phyloP scores from a whole-genome alignment of 352 stramenopile genomes.

The Albugo candida region DNA sequence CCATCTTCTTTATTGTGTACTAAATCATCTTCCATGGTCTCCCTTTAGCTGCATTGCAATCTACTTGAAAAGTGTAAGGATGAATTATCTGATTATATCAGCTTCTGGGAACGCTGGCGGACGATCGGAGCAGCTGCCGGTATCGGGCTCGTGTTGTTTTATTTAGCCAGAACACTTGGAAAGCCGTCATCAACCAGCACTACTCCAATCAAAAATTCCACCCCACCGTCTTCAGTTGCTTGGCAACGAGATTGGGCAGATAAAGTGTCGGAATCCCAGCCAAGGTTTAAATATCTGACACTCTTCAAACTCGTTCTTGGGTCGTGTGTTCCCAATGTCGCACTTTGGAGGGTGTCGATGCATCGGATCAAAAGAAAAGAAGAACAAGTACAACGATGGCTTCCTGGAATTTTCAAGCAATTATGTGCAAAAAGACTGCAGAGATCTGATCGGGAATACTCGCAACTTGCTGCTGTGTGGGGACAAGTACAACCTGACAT shows the following conservation, averaged over 20 bases:
- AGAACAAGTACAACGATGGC: slow-evolving; percentile 46
- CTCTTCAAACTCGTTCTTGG: slow-evolving; percentile 59
- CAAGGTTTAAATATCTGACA: slow-evolving; percentile 33
- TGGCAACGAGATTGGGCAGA: slow-evolving; percentile 70
- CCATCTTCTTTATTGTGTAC: background rate
- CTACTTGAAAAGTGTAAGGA: slow-evolving; percentile 55
- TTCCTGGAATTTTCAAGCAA: slow-evolving; percentile 45
- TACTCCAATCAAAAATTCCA: slow-evolving; percentile 1
- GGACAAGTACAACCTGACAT: slow-evolving; percentile 51
- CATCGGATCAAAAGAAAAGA: slow-evolving; percentile 50
- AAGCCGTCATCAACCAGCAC: slow-evolving; percentile 7
- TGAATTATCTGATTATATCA: slow-evolving; percentile 50
- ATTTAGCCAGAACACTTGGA: slow-evolving; percentile 55
- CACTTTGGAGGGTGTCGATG: slow-evolving; percentile 46
- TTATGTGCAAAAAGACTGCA: slow-evolving; percentile 51
- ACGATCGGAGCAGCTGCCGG: slow-evolving; percentile 35
- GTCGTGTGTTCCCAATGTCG: slow-evolving; percentile 34
- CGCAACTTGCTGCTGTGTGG: slow-evolving; percentile 54
- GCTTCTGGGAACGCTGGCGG: slow-evolving; percentile 54
- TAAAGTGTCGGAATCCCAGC: slow-evolving; percentile 37
- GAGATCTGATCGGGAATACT: slow-evolving; percentile 55
- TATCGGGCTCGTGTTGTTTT: slow-evolving; percentile 43
- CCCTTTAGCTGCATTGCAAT: slow-evolving; percentile 42
- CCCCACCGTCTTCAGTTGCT: background rate
- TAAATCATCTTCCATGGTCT: background rate